Evolutionary conservation across 2,329 filamentous ascomycete species (phyloP), one percentile per base, ranked within the genome.

Genomic region (Aspergillus pseudotamarii): DNA sequence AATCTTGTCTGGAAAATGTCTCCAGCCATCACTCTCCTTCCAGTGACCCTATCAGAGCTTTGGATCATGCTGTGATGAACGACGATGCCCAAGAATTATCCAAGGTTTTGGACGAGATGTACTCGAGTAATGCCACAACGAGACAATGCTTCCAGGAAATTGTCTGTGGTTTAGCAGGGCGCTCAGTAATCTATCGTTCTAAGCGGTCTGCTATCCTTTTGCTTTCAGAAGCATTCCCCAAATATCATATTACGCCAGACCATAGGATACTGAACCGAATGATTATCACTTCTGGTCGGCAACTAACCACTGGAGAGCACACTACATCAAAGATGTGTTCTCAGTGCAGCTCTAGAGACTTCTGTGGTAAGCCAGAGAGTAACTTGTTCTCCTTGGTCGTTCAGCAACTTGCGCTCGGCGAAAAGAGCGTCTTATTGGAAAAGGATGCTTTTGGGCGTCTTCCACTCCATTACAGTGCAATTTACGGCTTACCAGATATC

Each of bases 391-490:
- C 10, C 2, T 36, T 38, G 12, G 34, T 54, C 9, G 26, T 66
- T 32, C 21, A 62, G 9, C 43, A 19, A 41, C 26, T 66, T 28
- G 50, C 19, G 23, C 32, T 38, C 28, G 11, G 21, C 11, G 36
- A 26, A 28, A 46, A 53, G 38, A 30, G 46, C 14, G 10, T 21
- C 10, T 21, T 64, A 10, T 58, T 43, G 21, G n/a, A 41, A 1
- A 60, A 38, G n/a, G 64, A 66, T 58, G 23, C 8, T 2, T 45
- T 62, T 45, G 54, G 34, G 2, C 62, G 54, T 26, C n/a, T 41
- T n/a, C 46, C 55, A 23, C 62, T 64, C 26, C 62, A 66, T 48
- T 66, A n/a, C 21, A 12, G 32, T 21, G 59, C 64, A 16, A 4
- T 59, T 2, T 56, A 64, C 19, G 59, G 59, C 2, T 34, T 62